Evolutionary conservation across 768 basidiomycete species (phyloP).

Genomic region (Austroboletus festivus): DNA sequence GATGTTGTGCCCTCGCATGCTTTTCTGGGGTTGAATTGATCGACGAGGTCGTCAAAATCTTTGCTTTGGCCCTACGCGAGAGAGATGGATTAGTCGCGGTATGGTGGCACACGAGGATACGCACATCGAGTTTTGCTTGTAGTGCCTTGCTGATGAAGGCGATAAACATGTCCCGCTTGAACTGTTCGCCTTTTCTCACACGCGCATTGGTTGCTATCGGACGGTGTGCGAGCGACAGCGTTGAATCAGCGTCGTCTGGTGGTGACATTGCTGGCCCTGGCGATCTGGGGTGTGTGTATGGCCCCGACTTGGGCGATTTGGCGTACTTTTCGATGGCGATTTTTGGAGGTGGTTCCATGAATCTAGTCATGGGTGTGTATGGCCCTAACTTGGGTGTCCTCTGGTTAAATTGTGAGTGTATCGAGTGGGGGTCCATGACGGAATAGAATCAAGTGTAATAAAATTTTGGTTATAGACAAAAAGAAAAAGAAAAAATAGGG

Average conservation of each 20-base stretch:
- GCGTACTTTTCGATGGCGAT: conserved; percentile 43
- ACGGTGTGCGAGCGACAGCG: conserved; percentile 32
- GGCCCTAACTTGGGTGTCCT: conserved; percentile 69
- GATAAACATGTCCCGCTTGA: conserved; percentile 79
- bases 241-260: conserved; percentile 5
- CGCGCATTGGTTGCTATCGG: conserved; percentile 80
- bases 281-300: too few relatives aligned
- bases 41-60: conserved; percentile 84
- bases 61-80: conserved; percentile 64
- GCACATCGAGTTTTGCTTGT: conserved; percentile 65
- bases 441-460: too few relatives aligned
- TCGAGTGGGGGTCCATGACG: conserved; percentile 76
- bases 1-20: conserved; percentile 31
- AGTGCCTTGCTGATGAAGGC: conserved; percentile 81
- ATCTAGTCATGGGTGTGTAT: conserved; percentile 41
- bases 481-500: too few relatives aligned
- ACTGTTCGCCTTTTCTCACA: conserved; percentile 72
- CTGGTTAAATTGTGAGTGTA: conserved; percentile 71
- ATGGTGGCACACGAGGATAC: conserved; percentile 26
- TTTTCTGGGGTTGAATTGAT: conserved; percentile 70
- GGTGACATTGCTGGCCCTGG: conserved; percentile 28
- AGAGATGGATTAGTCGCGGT: conserved; percentile 11
- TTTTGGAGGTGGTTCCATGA: conserved; percentile 42
- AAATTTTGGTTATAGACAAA: too few relatives aligned
- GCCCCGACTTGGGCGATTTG: too few relatives aligned